A percentile compares a stretch with the other conserved stretches of the same genome.
Evolutionary conservation across 176 grass and related monocot genomes (phyloP).

Genomic region (Juncus effusus): DNA sequence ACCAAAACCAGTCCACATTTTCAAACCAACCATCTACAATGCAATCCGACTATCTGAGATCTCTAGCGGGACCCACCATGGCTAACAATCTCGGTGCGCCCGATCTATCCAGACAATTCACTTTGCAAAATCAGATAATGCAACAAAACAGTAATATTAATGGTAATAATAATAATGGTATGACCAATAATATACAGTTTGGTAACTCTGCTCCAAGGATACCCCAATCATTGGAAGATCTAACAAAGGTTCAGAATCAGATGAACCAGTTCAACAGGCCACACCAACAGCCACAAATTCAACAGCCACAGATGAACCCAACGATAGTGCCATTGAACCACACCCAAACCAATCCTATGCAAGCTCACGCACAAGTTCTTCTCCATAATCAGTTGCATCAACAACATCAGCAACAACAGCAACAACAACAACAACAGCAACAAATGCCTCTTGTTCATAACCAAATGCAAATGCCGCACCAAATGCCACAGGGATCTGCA

Average conservation of each 20-base stretch:
- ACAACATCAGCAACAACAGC: constrained; percentile 41
- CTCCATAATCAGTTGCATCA: constrained; percentile 63
- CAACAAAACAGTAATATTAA: constrained; percentile 47
- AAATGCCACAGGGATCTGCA: constrained; percentile 33
- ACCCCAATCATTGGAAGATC: constrained; percentile 60
- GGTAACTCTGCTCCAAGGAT: constrained; percentile 40
- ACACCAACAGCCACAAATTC: constrained; percentile 68
- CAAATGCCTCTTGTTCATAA: constrained; percentile 44
- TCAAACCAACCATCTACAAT: constrained; percentile 31
- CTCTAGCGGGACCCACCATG: constrained; percentile 62
- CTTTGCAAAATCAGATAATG: constrained; percentile 67
- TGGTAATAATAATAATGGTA: constrained; percentile 10
- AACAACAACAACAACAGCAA: constrained; percentile 38
- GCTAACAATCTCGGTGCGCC: constrained; percentile 60
- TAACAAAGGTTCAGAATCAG: constrained; percentile 39
- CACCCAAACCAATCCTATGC: constrained; percentile 41
- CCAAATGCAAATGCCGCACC: constrained; percentile 60
- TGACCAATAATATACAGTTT: constrained; percentile 45
- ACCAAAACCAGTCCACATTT: constrained; percentile 27
- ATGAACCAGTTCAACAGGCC: constrained; percentile 55
- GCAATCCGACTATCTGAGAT: constrained; percentile 69
- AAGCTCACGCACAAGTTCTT: constrained; percentile 64
- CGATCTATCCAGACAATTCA: constrained; percentile 73
- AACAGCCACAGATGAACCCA: constrained; percentile 49
- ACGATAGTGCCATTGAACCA: constrained; percentile 53